These are phyloP conservation scores for Colletotrichum brevisporum DNA, from an alignment of 2,329 filamentous ascomycete species.

Conservation along the genomic window DNA sequence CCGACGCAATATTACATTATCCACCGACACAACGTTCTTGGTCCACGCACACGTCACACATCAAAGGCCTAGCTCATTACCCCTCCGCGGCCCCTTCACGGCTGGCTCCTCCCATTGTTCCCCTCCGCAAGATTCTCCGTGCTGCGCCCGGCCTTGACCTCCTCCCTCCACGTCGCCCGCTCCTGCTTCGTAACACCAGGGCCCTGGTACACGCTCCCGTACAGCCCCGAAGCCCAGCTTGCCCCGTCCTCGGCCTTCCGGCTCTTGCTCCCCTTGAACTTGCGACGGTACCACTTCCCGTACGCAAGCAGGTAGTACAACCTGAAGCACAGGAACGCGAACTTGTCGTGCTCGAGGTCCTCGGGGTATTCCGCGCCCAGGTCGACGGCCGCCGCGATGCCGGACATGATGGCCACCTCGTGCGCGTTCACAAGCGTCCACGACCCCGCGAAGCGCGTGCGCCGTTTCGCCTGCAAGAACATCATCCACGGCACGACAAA, in stretches of 20 bases:
- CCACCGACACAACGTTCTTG: too few relatives aligned
- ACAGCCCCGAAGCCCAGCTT: slow-evolving; percentile 69
- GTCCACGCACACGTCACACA: too few relatives aligned
- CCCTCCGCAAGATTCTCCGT: slow-evolving; percentile 52
- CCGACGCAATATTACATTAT: too few relatives aligned
- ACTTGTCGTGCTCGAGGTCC: slow-evolving; percentile 73
- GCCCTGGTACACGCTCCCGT: slow-evolving; percentile 72
- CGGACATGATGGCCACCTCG: slow-evolving; percentile 77
- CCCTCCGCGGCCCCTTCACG: slow-evolving; percentile 28
- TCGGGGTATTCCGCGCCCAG: slow-evolving; percentile 75
- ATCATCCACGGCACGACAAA: slow-evolving; percentile 76
- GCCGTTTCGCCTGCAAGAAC: slow-evolving; percentile 73
- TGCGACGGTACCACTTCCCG: slow-evolving; percentile 70
- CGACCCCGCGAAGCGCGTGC: slow-evolving; percentile 72
- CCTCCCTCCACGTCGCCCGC: slow-evolving; percentile 64
- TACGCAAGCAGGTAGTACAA: slow-evolving; percentile 74
- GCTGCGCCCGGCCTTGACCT: slow-evolving; percentile 52
- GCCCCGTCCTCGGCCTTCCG: slow-evolving; percentile 62
- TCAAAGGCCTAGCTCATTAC: not conserved
- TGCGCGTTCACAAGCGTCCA: slow-evolving; percentile 79
- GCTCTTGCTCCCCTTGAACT: slow-evolving; percentile 46
- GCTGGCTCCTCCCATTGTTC: slow-evolving; percentile 52
- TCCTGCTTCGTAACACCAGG: slow-evolving; percentile 69
- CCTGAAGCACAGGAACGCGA: slow-evolving; percentile 72
- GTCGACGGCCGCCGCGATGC: slow-evolving; percentile 77